Percentiles rank a stretch among this genome's conserved stretches.
Conservation (phyloP, 2,329 filamentous ascomycete genomes). For the Blumeria hordei region DNA sequence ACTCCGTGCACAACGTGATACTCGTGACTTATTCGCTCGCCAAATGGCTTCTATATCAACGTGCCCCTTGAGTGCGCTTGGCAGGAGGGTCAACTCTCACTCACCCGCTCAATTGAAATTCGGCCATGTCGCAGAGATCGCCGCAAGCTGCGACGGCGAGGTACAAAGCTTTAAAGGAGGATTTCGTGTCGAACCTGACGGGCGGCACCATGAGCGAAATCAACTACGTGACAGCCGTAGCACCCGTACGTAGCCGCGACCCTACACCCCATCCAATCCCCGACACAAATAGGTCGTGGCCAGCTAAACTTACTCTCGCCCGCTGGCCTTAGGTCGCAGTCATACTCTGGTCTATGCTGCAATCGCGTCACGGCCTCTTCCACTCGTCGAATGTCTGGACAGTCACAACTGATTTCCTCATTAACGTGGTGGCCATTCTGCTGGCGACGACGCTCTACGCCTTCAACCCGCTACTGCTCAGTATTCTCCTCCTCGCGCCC, state of each 20-base stretch:
- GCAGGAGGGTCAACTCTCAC: too few species aligned
- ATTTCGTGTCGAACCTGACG: slow-evolving; percentile 76
- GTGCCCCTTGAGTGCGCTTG: too few species aligned
- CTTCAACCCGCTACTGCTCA: slow-evolving; percentile 46
- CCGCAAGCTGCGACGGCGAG: slow-evolving; percentile 21
- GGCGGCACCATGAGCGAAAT: slow-evolving; percentile 71
- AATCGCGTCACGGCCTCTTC: slow-evolving; percentile 68
- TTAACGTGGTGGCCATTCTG: slow-evolving; percentile 63
- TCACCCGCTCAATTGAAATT: too few species aligned
- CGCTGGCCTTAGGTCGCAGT: slow-evolving; percentile 38
- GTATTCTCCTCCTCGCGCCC: slow-evolving; percentile 47
- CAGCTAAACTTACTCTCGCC: slow-evolving; percentile 1
- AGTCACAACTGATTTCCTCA: slow-evolving; percentile 57
- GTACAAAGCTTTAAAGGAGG: slow-evolving; percentile 86
- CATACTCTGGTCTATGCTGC: slow-evolving; percentile 71
- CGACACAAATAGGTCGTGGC: slow-evolving; percentile 4
- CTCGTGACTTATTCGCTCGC: too few species aligned
- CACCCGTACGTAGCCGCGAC: slow-evolving; percentile 39
- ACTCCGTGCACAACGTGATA: too few species aligned
- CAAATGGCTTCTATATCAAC: too few species aligned
- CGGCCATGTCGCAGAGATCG: slow-evolving; percentile 6
- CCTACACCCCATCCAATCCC: not conserved
- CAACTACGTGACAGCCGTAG: slow-evolving; percentile 62
- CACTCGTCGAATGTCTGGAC: slow-evolving; percentile 43
- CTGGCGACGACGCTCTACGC: slow-evolving; percentile 75